These are phyloP conservation scores for Phyllosticta ampelicida DNA, from an alignment of 2,329 filamentous ascomycete species.

Conservation along the genomic window DNA sequence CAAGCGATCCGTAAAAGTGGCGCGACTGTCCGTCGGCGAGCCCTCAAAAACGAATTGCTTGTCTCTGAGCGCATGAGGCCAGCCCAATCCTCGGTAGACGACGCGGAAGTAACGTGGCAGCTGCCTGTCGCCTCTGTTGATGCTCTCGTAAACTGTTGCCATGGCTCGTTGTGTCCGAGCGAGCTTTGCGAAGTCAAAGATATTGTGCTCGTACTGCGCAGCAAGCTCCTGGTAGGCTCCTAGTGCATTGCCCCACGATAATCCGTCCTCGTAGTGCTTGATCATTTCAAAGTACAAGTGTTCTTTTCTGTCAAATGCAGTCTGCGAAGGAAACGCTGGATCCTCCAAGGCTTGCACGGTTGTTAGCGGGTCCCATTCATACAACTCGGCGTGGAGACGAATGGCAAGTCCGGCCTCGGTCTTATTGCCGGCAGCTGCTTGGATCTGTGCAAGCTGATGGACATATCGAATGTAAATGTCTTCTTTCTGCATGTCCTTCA, in stretches of 20 bases:
- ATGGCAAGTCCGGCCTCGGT: constrained; percentile 84
- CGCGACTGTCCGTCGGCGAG: constrained; percentile 61
- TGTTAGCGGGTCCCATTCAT: constrained; percentile 73
- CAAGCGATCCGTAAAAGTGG: constrained; percentile 80
- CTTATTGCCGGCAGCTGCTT: constrained; percentile 63
- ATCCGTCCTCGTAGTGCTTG: constrained; percentile 86
- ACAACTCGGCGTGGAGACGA: constrained; percentile 81
- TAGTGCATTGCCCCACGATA: constrained; percentile 83
- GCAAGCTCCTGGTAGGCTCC: constrained; percentile 84
- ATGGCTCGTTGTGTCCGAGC: constrained; percentile 83
- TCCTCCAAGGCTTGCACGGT: constrained; percentile 57
- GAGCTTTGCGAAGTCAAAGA: constrained; percentile 86
- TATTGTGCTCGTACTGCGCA: constrained; percentile 77
- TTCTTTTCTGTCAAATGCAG: constrained; percentile 86
- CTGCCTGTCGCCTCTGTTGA: constrained; percentile 68
- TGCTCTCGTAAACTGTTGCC: constrained; percentile 81
- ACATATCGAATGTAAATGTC: constrained; percentile 96
- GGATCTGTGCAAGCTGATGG: constrained; percentile 74
- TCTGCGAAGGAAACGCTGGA: constrained; percentile 70
- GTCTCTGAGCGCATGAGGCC: constrained; percentile 68
- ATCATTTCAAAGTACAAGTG: constrained; percentile 90
- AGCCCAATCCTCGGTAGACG: constrained; percentile 78
- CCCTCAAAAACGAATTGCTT: constrained; percentile 92
- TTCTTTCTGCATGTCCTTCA: constrained; percentile 92
- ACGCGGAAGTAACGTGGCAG: constrained; percentile 87